Conservation (phyloP, 805 yeast genomes). For the Naumovozyma castellii region DNA sequence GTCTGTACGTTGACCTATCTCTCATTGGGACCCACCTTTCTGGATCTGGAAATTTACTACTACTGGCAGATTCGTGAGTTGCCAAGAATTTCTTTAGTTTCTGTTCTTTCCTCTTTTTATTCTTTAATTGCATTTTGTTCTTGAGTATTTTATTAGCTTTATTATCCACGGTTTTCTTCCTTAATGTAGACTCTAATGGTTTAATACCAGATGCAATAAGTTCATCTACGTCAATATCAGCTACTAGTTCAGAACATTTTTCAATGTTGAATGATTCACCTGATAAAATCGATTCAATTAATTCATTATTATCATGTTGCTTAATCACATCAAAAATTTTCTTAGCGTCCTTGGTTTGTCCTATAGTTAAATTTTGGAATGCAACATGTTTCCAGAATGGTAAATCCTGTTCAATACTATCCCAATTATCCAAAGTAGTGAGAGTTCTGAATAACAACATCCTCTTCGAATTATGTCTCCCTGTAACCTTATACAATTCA, state of each 20-base stretch:
- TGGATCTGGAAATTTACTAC: conserved; percentile 37
- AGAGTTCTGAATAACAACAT: conserved; percentile 12
- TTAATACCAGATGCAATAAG: conserved; percentile 13
- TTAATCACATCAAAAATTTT: conserved; percentile 10
- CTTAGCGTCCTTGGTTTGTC: conserved; percentile 11
- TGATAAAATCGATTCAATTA: conserved; percentile 8
- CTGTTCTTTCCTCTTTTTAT: conserved; percentile 14
- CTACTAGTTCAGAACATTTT: conserved; percentile 13
- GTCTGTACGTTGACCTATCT: conserved; percentile 75
- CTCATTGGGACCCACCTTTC: conserved; percentile 91
- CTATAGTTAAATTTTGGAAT: conserved; percentile 19
- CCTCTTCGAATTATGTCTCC: conserved; percentile 16
- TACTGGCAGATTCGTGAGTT: conserved; percentile 24
- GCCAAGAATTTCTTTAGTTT: conserved; percentile 17
- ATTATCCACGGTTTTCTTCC: conserved; percentile 8
- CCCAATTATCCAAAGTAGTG: background rate
- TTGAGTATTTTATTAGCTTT: conserved; percentile 12
- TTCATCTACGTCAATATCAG: conserved; percentile 16
- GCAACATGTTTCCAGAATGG: conserved; percentile 26
- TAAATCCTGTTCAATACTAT: conserved; percentile 4
- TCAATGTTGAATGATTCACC: conserved; percentile 8
- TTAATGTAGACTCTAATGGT: conserved; percentile 12
- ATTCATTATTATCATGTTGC: conserved; percentile 5
- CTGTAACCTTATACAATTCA: conserved; percentile 18
- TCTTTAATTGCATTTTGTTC: conserved; percentile 25